Conservation (phyloP, 768 basidiomycete genomes). For the Leccinum variicolor region DNA sequence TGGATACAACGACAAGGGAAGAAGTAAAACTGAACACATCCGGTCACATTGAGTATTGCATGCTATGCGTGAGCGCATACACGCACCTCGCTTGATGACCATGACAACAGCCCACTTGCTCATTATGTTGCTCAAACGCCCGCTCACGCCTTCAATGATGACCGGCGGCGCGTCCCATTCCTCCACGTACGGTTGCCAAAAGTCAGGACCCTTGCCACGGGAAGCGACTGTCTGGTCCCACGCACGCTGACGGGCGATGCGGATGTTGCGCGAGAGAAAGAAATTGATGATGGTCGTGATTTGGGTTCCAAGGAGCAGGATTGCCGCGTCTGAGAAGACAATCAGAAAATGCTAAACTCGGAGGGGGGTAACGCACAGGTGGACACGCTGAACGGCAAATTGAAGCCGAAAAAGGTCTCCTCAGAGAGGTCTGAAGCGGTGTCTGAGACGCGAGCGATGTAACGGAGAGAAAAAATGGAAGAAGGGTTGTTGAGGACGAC, state of each 20-base stretch:
- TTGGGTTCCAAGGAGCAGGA: conserved; percentile 72
- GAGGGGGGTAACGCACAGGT: conserved; percentile 49
- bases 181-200: conserved; percentile 83
- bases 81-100: conserved; percentile 24
- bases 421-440: conserved; percentile 30
- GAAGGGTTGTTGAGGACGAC: conserved; percentile 23
- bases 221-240: conserved; percentile 83
- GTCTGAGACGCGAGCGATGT: conserved; percentile 24
- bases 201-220: conserved; percentile 75
- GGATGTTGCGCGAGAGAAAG: conserved; percentile 82
- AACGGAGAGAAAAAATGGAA: conserved; percentile 26
- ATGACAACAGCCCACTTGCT: conserved; percentile 13
- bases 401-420: conserved; percentile 63
- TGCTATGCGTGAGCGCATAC: neutral
- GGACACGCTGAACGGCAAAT: conserved; percentile 62
- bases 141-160: conserved; percentile 30
- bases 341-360: neutral
- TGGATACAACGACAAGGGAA: conserved; percentile 67
- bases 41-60: neutral
- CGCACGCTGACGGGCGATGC: conserved; percentile 70
- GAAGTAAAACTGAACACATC: conserved; percentile 44
- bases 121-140: conserved; percentile 10
- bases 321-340: conserved; percentile 58
- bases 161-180: conserved; percentile 69
- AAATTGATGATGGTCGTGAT: conserved; percentile 72